Evolutionary conservation across 306 rosid genomes (phyloP), one percentile per base, ranked within the genome.

Genomic region (Alnus glutinosa): DNA sequence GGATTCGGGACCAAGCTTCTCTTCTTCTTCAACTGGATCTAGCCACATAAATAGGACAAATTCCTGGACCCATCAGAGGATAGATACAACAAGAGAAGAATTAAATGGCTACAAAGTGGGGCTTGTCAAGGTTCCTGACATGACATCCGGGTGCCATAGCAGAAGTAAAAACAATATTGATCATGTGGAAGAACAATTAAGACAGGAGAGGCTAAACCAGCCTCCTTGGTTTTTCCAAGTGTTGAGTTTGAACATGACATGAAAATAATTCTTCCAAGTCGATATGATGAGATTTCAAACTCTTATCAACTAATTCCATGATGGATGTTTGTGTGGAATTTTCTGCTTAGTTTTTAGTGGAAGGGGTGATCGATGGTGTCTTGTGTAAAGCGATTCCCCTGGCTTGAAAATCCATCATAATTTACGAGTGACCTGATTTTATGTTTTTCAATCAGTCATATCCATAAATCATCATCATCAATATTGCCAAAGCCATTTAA

Each of bases 11-110:
- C 85, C 82, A 77, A 89, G 90, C 69, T 87, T 85, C 78, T 91
- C 91, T 75, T 91, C 95, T 73, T 89, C 90, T 85, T 92, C 97
- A 6, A 81, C 90, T 69, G 94, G 91, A 82, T 94, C 94, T 50
- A 90, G 96, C 84, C 86, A 88, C 74, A 62, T 88, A 50, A 88
- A 89, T 87, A 85, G 83, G 82, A 79, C 83, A 71, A 79, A 47
- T 78, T 83, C 76, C 34, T 63, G 79, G 82, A 77, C 62, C 67
- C 83, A 49, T 77, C 84, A 58, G 61, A 70, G 73, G 78, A 77
- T 32, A 15, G 70, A 79, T 55, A n/a, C 55, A 23, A 70, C 71
- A 78, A 72, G 76, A 73, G 81, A 75, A 75, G 87, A 78, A 75
- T 75, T 84, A 55, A 73, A 71, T 69, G 89, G 86, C 74, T 58